Conservation (phyloP, 805 yeast genomes). For the Saitoella complicata region DNA sequence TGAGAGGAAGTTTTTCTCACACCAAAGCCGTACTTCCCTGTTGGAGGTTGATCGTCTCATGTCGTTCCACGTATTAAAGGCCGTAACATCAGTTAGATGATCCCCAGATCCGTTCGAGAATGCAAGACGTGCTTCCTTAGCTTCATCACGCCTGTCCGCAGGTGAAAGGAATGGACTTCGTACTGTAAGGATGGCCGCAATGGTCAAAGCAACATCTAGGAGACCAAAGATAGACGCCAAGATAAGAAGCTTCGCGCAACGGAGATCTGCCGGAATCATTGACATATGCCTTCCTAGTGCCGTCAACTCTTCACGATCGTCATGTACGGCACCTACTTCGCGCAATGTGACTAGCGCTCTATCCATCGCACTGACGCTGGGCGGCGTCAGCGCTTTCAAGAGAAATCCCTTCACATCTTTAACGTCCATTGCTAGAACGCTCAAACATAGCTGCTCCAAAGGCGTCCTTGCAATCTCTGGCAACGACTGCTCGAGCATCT, state of each 20-base stretch:
- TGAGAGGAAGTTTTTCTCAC: conserved; percentile 45
- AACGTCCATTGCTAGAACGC: conserved; percentile 81
- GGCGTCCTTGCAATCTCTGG: conserved; percentile 83
- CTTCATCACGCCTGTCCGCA: conserved; percentile 46
- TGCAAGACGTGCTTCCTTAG: conserved; percentile 25
- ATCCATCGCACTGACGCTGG: conserved; percentile 35
- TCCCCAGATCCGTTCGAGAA: conserved; percentile 49
- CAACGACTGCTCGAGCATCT: conserved; percentile 56
- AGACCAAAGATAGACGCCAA: conserved; percentile 74
- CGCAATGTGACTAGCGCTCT: conserved; percentile 37
- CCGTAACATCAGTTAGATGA: conserved; percentile 45
- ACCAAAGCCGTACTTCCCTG: conserved; percentile 24
- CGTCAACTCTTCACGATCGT: conserved; percentile 35
- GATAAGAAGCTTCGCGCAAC: conserved; percentile 66
- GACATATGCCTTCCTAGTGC: conserved; percentile 69
- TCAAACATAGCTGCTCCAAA: conserved; percentile 63
- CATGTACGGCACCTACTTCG: conserved; percentile 57
- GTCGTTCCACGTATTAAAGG: conserved; percentile 37
- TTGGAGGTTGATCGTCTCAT: conserved; percentile 7
- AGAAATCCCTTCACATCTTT: conserved; percentile 54
- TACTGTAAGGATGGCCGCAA: conserved; percentile 61
- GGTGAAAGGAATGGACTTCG: conserved; percentile 59
- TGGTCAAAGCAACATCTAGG: conserved; percentile 55
- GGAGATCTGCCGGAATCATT: conserved; percentile 66
- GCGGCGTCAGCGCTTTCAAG: conserved; percentile 67